Evolutionary conservation across 352 stramenopile species (phyloP).

Genomic region (Phytophthora brassicae): DNA sequence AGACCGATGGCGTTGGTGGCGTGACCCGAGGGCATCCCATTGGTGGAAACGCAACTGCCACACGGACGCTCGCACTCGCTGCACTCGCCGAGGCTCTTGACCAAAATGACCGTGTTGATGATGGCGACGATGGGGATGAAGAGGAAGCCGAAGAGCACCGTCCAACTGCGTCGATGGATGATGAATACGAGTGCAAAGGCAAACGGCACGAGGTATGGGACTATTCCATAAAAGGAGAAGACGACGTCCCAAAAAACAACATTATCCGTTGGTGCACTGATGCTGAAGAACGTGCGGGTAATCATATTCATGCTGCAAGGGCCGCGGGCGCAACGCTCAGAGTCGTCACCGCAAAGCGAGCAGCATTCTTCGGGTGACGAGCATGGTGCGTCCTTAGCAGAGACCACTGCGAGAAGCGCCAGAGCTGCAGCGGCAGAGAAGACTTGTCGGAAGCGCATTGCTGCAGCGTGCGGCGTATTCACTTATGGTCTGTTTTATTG

Average conservation of each 20-base stretch:
- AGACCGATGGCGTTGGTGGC: conserved; percentile 54
- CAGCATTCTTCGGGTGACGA: conserved; percentile 46
- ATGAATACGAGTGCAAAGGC: conserved; percentile 44
- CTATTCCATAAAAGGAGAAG: conserved; percentile 55
- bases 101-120: conserved; percentile 47
- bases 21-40: conserved; percentile 59
- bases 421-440: neutral
- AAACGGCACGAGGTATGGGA: conserved; percentile 54
- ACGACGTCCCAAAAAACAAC: conserved; percentile 53
- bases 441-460: conserved; percentile 7
- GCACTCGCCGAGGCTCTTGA: conserved; percentile 47
- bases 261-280: conserved; percentile 39
- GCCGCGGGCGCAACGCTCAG: conserved; percentile 48
- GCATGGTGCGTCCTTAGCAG: conserved; percentile 25
- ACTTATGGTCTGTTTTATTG: too few relatives aligned
- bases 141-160: conserved; percentile 45
- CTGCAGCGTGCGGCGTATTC: neutral
- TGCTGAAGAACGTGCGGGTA: conserved; percentile 53
- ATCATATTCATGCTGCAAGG: conserved; percentile 51
- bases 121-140: conserved; percentile 51
- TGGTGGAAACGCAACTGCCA: conserved; percentile 45
- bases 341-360: conserved; percentile 43
- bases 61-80: conserved; percentile 49
- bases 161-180: conserved; percentile 46
- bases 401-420: conserved; percentile 5